Evolutionary conservation across 768 basidiomycete genomes (phyloP), one percentile per base, ranked within the genome.

Genomic region (Suillus occidentalis): DNA sequence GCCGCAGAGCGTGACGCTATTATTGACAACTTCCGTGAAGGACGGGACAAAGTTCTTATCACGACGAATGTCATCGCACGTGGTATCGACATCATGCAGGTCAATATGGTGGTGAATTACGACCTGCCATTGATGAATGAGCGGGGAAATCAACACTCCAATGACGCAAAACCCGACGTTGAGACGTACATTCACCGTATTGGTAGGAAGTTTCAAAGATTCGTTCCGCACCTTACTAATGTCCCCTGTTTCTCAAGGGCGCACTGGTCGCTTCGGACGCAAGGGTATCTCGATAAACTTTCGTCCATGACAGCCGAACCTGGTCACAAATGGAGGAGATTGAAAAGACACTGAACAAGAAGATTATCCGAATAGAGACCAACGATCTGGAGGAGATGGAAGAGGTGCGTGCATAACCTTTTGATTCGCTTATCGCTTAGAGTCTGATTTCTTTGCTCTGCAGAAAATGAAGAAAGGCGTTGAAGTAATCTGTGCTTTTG

Each of bases 71-170:
- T 99, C 73, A 92, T 99, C 68, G 96, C 97, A 1, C 89, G 97
- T 20, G 97, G 97, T 50, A 99, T 99, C 80, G 97, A 99, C 72
- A 97, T 99, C 72, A 83, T 95, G 63, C 97, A 98, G 81, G 97
- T 99, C 71, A 99, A 98, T 83, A 95, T 99, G 95, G 97, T 99
- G n/a, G 95, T 99, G 77, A 99, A 99, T 79, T 99, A 99, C 73
- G 96, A 98, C 73, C 84, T 97, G 34, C 95, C 96, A 0, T 80
- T 95, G 55, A 87, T 92, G 85, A 89, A 87, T 69, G 91, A 92
- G 71, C 87, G 90, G 16, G 78, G 70, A 62, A 76, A 73, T 69
- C 72, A 67, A 58, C 81, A 72, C 67, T 73, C 68, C 3, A 76
- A 74, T 28, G 89, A 91, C 66, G 83, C 76, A 69, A 81, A 79